phyloP scores from a whole-genome alignment of 345 rosid genomes.

The Moricandia arvensis region DNA sequence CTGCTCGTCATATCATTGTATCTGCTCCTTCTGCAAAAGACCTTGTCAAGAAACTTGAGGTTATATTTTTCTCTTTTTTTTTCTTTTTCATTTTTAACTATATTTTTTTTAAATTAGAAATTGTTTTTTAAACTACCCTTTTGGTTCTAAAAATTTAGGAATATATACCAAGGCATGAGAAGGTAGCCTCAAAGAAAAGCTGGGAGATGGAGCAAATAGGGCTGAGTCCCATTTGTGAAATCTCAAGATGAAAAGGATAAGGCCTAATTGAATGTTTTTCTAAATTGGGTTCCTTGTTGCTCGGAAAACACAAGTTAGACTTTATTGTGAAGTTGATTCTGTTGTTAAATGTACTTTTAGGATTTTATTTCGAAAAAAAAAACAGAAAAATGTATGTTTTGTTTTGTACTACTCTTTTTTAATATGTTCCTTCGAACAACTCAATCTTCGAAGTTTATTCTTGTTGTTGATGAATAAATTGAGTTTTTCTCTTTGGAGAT shows the following conservation, averaged over 20 bases:
- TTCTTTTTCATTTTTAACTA: neutral
- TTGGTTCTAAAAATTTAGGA: conserved; percentile 42
- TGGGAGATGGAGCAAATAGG: conserved; percentile 72
- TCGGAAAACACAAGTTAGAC: conserved; percentile 12
- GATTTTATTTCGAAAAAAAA: neutral
- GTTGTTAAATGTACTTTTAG: conserved; percentile 16
- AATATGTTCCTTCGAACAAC: neutral
- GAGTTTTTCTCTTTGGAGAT: neutral
- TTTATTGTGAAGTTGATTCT: conserved; percentile 30
- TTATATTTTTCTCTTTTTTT: neutral
- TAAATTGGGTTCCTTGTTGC: conserved; percentile 28
- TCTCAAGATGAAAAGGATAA: conserved; percentile 31
- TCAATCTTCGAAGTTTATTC: neutral
- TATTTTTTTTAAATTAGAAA: neutral
- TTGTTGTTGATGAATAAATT: neutral
- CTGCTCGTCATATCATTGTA: conserved; percentile 75
- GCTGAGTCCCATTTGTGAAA: conserved; percentile 45
- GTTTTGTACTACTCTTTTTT: conserved; percentile 18
- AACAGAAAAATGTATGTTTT: conserved; percentile 7
- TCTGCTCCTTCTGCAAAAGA: conserved; percentile 66
- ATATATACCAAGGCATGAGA: conserved; percentile 70
- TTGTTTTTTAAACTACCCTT: neutral
- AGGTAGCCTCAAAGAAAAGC: conserved; percentile 66
- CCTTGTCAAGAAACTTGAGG: conserved; percentile 72
- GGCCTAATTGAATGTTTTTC: conserved; percentile 9